Base-by-base conservation (phyloP, 441 rosid genomes). In the Euphorbia schlechtendalii region DNA sequence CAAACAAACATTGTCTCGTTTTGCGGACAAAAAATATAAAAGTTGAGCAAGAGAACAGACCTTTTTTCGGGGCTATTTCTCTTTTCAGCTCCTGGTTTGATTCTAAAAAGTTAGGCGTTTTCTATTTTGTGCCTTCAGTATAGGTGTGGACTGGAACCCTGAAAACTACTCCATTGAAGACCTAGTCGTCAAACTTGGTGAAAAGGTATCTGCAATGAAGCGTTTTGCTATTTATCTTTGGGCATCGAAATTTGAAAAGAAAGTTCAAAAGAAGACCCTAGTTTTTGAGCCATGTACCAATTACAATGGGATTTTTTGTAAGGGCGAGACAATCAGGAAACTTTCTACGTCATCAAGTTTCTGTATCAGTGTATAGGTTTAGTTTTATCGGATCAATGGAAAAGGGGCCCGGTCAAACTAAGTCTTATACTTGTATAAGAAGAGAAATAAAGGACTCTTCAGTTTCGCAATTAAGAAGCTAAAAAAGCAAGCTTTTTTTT, bases 71-170 rank as follows among this genome's bases (percentile, higher is more conserved):
- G 32, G 74, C 65, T 71, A 70, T 63, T 67, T 65, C 71, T 68
- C 71, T 56, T 32, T 32, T 32, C 34, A 3, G 38, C 52, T 73
- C 63, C 59, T 38, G 18, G 56, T n/a, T n/a, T 49, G 21, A 34
- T 61, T 67, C 48, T 34, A 17, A 45, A 59, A 59, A 0, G 17
- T 38, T 25, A 14, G 59, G 27, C 56, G 55, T 21, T 34, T 52
- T 30, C 2, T 36, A 40, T 40, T 14, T 61, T 38, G 41, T 61
- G 58, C 53, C 52, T 49, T 69, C 77, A 90, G 96, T 69, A 8
- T 70, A 61, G 81, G 76, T 55, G 81, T 88, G 76, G 74, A 40
- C 32, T 91, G 97, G 97, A 82, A 78, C 74, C 80, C 88, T 10
- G 77, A 69, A 49, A 78, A 78, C 48, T 48, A 74, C 83, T 80